Base-by-base conservation (phyloP, 441 rosid species). In the Adansonia madagascariensis region DNA sequence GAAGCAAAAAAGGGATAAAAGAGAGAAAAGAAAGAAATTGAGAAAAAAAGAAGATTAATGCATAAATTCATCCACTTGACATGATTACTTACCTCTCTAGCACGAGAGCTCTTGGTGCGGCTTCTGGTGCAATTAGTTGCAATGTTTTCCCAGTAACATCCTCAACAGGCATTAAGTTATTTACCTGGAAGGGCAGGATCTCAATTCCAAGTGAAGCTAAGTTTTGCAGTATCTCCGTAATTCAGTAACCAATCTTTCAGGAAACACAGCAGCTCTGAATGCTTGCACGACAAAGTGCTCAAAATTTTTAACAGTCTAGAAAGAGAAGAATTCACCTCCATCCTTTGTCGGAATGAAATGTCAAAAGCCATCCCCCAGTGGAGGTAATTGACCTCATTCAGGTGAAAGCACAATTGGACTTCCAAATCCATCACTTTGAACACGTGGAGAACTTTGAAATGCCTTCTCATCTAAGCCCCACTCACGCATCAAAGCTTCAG, bases 371-470 rank as follows among this genome's bases (percentile, higher is more conserved):
- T 89, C 86, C 77, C 84, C 90, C 76, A 86, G 82, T 53, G 84
- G 78, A 62, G 89, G 86, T 57, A 83, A 83, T 76, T 86, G 83
- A 80, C 71, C 55, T 52, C 66, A 71, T 61, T 80, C 87, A 60
- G 80, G 79, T 0, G 86, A 84, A 75, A 94, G 80, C 82, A 86
- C 91, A 77, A 91, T 88, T 55, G 97, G 94, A 84, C 98, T 93
- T 77, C 98, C 97, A 84, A 95, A 93, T 71, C 95, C 97, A 79
- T 87, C 90, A 52, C 91, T 84, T 75, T 75, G 82, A 82, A 63
- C 68, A 59, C 10, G 64, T 3, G 89, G 86, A 75, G 91, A 89
- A 79, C 80, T 83, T 53, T 85, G 86, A 69, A 87, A 92, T 20
- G 85, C 79, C 72, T 78, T 84, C 79, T 92, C 99, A 70, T 86